A percentile compares a stretch with the other conserved stretches of the same genome.
Evolutionary conservation across 192 early-diverging fungal genomes (phyloP).

Genomic region (Helicostylum pulchrum): DNA sequence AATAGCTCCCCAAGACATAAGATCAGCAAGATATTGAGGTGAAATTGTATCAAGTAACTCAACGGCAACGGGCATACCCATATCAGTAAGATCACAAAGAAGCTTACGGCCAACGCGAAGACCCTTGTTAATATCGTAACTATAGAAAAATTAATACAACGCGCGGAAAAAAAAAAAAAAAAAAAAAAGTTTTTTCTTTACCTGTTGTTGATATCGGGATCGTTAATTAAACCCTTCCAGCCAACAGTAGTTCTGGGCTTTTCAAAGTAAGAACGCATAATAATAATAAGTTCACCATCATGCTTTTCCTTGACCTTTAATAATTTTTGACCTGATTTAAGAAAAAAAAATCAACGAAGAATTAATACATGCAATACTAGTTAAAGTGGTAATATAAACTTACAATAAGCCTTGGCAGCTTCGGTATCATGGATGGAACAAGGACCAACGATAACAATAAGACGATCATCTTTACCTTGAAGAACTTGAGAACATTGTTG

Average conservation of each 20-base stretch:
- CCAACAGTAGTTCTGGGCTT: constrained; percentile 96
- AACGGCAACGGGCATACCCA: constrained; percentile 82
- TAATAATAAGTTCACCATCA: constrained; percentile 75
- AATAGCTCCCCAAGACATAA: constrained; percentile 96
- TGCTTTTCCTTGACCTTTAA: constrained; percentile 57
- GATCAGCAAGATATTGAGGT: constrained; percentile 91
- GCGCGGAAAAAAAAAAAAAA: too few species aligned
- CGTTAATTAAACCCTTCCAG: constrained; percentile 85
- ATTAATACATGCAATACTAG: not conserved
- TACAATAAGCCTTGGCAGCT: constrained; percentile 84
- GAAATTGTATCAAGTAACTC: constrained; percentile 95
- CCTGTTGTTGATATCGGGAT: constrained; percentile 67
- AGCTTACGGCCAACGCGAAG: constrained; percentile 81
- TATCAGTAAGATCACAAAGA: constrained; percentile 73
- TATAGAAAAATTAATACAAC: too few species aligned
- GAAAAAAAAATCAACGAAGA: not conserved
- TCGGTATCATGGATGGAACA: constrained; percentile 94
- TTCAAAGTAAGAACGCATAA: constrained; percentile 98
- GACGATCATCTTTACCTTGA: constrained; percentile 76
- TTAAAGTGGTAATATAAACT: not conserved
- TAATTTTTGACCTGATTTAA: constrained; percentile 7
- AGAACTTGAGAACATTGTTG: constrained; percentile 72
- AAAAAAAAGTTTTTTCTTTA: constrained; percentile 18
- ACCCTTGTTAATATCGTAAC: constrained; percentile 96
- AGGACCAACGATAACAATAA: constrained; percentile 90